Base-by-base conservation (phyloP, 208 protist species). In the Acanthamoeba triangularis region DNA sequence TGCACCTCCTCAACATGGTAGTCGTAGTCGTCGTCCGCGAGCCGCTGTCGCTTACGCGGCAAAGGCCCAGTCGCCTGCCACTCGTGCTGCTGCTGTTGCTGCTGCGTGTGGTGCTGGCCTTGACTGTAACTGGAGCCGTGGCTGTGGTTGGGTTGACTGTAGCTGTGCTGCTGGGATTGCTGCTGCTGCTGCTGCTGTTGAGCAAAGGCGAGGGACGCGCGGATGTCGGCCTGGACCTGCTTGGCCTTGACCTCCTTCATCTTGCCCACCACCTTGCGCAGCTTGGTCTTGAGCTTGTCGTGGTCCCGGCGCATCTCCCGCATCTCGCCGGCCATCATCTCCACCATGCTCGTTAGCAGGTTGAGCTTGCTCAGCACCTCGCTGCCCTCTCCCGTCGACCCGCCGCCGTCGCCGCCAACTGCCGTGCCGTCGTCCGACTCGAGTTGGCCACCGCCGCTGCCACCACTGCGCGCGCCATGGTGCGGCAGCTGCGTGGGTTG, bases 311-410 rank as follows among this genome's bases (percentile, higher is more conserved):
- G 80, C 28, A 88, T 37, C 80, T 65, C 30, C 33, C 80, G 80
- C 80, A 88, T 88, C 52, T 88, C 47, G 16, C 49, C 80, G 49
- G 80, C 80, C 80, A 88, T 56, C 49, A 88, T 63, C 28, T 88
- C 80, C 80, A 88, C 49, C 80, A 88, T 88, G 49, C 30, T 63
- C 47, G 80, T 63, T 0, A 88, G 80, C 41, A 88, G 80, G 52
- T 37, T 37, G n/a, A 88, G 49, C 49, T 88, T 54, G 80, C 33
- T 20, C 25, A 88, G 80, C 30, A 88, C 80, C 35, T 88, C 49
- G 14, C 18, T 1, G 16, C 7, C 65, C n/a, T 37, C 11, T 37
- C 13, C 25, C 11, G 65, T 72, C 65, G 13, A 2, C 18, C 65
- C 11, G 59, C 23, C 59, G 25, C 6, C 7, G 59, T 25, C 59